Conservation (phyloP, 2,329 filamentous ascomycete species). For the Thyridium curvatum region DNA sequence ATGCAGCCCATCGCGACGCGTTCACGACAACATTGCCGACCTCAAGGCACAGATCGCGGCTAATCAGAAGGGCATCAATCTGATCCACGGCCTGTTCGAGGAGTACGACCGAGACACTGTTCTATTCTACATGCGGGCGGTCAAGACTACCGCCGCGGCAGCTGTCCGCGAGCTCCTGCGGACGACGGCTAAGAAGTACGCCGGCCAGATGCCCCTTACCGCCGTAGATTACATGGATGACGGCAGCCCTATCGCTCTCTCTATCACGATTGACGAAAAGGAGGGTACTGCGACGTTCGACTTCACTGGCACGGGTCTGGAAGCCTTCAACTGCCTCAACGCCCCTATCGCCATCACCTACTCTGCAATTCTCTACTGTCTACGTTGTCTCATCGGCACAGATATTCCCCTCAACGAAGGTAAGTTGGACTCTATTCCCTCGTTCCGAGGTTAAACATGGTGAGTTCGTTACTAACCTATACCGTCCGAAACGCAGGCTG, state of each 20-base stretch:
- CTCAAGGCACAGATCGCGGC: conserved; percentile 69
- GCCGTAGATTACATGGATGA: conserved; percentile 64
- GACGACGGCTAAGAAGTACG: conserved; percentile 53
- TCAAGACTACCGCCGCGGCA: conserved; percentile 68
- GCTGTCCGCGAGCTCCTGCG: conserved; percentile 69
- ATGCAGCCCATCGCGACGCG: conserved; percentile 62
- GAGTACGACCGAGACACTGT: conserved; percentile 69
- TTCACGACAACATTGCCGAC: conserved; percentile 68
- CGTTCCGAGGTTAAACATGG: too few relatives aligned
- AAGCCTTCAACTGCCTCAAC: conserved; percentile 18
- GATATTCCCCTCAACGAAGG: conserved; percentile 25
- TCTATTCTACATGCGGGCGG: conserved; percentile 70
- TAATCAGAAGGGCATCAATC: conserved; percentile 66
- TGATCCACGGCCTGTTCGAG: conserved; percentile 63
- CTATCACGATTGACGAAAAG: conserved; percentile 20
- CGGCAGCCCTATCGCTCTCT: conserved; percentile 22
- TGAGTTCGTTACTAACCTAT: too few relatives aligned
- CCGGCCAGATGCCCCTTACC: conserved; percentile 55
- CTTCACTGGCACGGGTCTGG: conserved; percentile 29
- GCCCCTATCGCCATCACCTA: conserved; percentile 28
- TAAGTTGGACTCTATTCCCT: too few relatives aligned
- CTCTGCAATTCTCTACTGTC: conserved; percentile 23
- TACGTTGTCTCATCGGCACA: conserved; percentile 16
- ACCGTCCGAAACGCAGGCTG: conserved; percentile 10
- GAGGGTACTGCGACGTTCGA: conserved; percentile 25